Percentiles rank a stretch among this genome's conserved stretches.
These are phyloP conservation scores for Petasospora fabianii DNA, from an alignment of 1,139 yeast genomes.

Conservation along the genomic window DNA sequence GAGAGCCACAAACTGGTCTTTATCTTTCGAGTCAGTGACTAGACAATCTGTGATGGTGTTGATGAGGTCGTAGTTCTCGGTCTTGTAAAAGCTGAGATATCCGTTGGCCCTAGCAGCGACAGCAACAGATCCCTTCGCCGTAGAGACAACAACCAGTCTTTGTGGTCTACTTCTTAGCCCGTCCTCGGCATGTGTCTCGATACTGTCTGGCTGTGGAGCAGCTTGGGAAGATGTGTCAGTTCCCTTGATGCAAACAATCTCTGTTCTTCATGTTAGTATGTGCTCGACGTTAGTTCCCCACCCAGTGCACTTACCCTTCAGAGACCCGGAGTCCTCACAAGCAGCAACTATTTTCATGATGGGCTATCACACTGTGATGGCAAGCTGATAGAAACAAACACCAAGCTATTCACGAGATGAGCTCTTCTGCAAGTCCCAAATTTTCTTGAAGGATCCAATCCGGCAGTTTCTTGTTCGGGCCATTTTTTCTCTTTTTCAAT, in stretches of 20 bases:
- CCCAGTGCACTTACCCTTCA: constrained; percentile 13
- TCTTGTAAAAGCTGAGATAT: constrained; percentile 23
- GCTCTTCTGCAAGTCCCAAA: too few relatives aligned
- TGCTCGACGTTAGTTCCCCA: not conserved
- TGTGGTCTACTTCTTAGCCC: constrained; percentile 31
- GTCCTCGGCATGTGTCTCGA: constrained; percentile 39
- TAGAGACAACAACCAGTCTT: constrained; percentile 15
- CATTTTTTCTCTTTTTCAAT: too few relatives aligned
- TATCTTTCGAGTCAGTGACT: constrained; percentile 11
- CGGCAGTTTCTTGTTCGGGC: too few relatives aligned
- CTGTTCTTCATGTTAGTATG: constrained; percentile 26
- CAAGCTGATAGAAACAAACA: too few relatives aligned
- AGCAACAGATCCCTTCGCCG: constrained; percentile 21
- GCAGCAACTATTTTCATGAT: constrained; percentile 16
- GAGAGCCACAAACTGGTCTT: constrained; percentile 22
- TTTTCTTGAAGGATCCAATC: too few relatives aligned
- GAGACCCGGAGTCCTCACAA: constrained; percentile 18
- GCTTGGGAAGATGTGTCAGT: constrained; percentile 67
- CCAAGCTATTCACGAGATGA: too few relatives aligned
- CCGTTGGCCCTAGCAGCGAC: constrained; percentile 32
- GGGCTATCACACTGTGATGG: too few relatives aligned
- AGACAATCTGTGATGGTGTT: constrained; percentile 35
- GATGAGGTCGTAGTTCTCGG: constrained; percentile 19
- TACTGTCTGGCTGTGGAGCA: constrained; percentile 50
- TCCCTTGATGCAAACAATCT: constrained; percentile 53